Percentiles rank a stretch among this genome's conserved stretches.
Conservation (phyloP, 257 asterid genomes). For the Przewalskia tangutica region DNA sequence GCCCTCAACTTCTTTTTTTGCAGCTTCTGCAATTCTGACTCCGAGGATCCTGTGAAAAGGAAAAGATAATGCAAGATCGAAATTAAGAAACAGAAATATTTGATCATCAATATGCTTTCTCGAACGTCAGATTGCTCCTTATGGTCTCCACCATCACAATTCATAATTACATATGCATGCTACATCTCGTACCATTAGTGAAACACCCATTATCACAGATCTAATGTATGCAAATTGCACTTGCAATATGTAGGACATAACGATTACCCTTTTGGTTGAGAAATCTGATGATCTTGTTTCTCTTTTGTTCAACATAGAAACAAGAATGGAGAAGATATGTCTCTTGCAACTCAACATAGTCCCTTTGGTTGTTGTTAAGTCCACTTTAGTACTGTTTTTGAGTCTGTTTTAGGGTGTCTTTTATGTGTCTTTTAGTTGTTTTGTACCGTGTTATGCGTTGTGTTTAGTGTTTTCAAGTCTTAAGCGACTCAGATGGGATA, state of each 20-base stretch:
- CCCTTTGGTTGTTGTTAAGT: no score
- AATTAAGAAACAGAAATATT: neutral
- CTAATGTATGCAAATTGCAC: neutral
- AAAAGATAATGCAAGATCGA: neutral
- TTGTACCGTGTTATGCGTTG: no score
- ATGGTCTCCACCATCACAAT: neutral
- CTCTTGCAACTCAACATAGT: neutral
- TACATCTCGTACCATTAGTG: neutral
- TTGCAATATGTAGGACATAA: neutral
- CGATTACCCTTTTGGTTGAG: neutral
- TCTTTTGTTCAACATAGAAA: neutral
- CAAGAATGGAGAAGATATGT: neutral
- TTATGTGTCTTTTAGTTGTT: no score
- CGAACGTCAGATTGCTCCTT: neutral
- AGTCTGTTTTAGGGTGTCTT: no score
- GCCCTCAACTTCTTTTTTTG: conserved; percentile 52
- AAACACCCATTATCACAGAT: neutral
- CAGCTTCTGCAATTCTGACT: conserved; percentile 40
- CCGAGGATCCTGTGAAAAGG: conserved; percentile 36
- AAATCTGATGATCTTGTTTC: neutral
- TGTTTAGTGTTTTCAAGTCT: no score
- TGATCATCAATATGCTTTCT: neutral
- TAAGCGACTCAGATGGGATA: no score
- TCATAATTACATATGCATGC: neutral
- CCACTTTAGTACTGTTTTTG: no score